These are phyloP conservation scores for Xylaria grammica DNA, from an alignment of 495 filamentous ascomycete genomes.

Conservation along the genomic window DNA sequence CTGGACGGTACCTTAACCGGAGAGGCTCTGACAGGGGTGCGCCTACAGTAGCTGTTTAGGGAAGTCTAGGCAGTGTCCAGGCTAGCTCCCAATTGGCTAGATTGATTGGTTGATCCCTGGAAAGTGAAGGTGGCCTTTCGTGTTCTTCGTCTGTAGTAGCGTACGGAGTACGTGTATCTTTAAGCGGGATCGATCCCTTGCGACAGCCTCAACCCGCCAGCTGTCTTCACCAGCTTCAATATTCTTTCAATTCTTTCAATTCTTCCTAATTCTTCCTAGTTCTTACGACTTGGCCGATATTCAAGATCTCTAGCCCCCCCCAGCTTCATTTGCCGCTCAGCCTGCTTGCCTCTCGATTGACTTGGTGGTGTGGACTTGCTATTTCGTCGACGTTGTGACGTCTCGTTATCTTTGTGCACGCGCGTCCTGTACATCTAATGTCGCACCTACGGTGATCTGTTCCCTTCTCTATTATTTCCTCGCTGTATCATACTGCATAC, in stretches of 20 bases:
- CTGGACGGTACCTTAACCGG: background rate
- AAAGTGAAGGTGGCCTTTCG: constrained; percentile 43
- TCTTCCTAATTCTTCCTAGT: constrained; percentile 20
- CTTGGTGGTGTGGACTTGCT: constrained; percentile 17
- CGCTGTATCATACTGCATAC: background rate
- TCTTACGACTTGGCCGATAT: background rate
- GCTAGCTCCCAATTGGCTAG: constrained; percentile 23
- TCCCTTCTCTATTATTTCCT: constrained; percentile 6
- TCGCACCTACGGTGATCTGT: constrained; percentile 21
- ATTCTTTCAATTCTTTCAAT: constrained; percentile 16
- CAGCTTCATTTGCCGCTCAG: background rate
- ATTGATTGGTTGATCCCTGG: constrained; percentile 26
- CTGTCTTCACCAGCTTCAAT: constrained; percentile 18
- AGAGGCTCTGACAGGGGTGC: too few species aligned
- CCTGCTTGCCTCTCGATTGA: constrained; percentile 9
- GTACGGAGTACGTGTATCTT: constrained; percentile 21
- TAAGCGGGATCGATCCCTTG: constrained; percentile 18
- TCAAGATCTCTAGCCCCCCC: background rate
- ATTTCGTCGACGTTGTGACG: constrained; percentile 21
- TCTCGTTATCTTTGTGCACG: constrained; percentile 3
- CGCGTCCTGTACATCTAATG: constrained; percentile 14
- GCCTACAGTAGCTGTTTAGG: background rate
- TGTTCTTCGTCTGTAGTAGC: background rate
- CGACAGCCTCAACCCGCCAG: constrained; percentile 16
- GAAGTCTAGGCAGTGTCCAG: background rate